These are phyloP conservation scores for Graphilbum fragrans DNA, from an alignment of 2,329 filamentous ascomycete genomes.

Conservation along the genomic window DNA sequence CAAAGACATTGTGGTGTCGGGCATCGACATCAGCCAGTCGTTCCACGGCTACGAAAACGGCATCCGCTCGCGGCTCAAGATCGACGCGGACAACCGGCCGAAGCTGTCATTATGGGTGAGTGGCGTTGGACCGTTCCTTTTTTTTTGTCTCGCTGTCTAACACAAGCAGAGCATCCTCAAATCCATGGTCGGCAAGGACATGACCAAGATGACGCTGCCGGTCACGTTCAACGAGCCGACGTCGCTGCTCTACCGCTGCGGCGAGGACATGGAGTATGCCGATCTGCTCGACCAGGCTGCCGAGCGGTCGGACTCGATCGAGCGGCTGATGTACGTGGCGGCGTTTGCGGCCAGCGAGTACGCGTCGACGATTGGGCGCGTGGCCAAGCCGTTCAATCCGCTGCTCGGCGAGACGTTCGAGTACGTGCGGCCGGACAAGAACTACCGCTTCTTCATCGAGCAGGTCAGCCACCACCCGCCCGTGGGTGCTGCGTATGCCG, in stretches of 20 bases:
- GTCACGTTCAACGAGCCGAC: conserved; percentile 99
- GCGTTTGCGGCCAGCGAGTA: conserved; percentile 96
- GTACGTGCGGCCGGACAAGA: conserved; percentile 89
- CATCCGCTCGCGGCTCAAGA: conserved; percentile 63
- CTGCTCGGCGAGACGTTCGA: conserved; percentile 94
- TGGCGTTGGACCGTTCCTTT: conserved; percentile 11
- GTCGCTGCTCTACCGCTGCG: conserved; percentile 84
- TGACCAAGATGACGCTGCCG: conserved; percentile 98
- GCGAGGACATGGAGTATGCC: conserved; percentile 96
- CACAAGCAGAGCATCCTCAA: conserved; percentile 71
- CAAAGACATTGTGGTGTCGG: conserved; percentile 27
- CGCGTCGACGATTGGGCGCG: conserved; percentile 88
- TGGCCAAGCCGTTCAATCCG: conserved; percentile 97
- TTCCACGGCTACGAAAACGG: conserved; percentile 91
- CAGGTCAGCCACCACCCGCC: conserved; percentile 97
- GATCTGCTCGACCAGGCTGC: conserved; percentile 84
- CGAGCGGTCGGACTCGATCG: conserved; percentile 73
- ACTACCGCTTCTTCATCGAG: conserved; percentile 96
- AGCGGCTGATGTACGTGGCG: conserved; percentile 87
- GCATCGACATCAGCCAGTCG: conserved; percentile 57
- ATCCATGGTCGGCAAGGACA: conserved; percentile 99
- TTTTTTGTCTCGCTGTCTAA: conserved; percentile 11
- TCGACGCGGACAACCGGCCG: conserved; percentile 85
- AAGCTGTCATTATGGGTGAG: conserved; percentile 94
- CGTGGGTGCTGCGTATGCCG: conserved; percentile 83